A percentile compares a stretch with the other conserved stretches of the same genome.
Conservation (phyloP, 176 grass and related monocot species). For the Dactylis glomerata region DNA sequence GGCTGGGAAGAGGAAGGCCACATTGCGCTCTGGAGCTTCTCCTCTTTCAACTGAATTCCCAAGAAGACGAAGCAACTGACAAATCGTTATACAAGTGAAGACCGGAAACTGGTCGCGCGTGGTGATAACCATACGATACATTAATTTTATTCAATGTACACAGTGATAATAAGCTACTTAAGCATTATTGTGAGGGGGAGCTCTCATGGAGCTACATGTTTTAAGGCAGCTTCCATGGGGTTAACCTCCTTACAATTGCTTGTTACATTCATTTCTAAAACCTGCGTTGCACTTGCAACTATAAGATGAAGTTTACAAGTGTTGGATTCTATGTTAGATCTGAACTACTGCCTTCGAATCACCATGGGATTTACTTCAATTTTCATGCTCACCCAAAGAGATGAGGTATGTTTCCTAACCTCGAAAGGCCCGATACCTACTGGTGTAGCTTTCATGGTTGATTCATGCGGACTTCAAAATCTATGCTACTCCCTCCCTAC, state of each 20-base stretch:
- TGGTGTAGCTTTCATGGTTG: too few relatives aligned
- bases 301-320: background rate
- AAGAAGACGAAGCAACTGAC: conserved; percentile 24
- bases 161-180: conserved; percentile 33
- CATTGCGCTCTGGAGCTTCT: conserved; percentile 85
- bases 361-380: too few relatives aligned
- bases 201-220: conserved; percentile 64
- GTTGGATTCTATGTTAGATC: background rate
- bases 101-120: conserved; percentile 18
- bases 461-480: too few relatives aligned
- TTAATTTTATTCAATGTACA: conserved; percentile 21
- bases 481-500: too few relatives aligned
- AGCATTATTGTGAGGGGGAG: conserved; percentile 15
- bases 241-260: conserved; percentile 38
- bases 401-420: too few relatives aligned
- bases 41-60: conserved; percentile 20
- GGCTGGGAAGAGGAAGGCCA: conserved; percentile 59
- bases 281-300: background rate
- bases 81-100: conserved; percentile 11
- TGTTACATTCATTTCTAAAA: conserved; percentile 36
- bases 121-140: conserved; percentile 9
- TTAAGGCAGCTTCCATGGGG: conserved; percentile 61
- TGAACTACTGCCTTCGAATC: background rate
- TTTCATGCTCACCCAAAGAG: too few relatives aligned
- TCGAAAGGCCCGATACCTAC: too few relatives aligned